A percentile compares a stretch with the other conserved stretches of the same genome.
phyloP scores from a whole-genome alignment of 441 rosid genomes.

The Aleurites moluccanus region DNA sequence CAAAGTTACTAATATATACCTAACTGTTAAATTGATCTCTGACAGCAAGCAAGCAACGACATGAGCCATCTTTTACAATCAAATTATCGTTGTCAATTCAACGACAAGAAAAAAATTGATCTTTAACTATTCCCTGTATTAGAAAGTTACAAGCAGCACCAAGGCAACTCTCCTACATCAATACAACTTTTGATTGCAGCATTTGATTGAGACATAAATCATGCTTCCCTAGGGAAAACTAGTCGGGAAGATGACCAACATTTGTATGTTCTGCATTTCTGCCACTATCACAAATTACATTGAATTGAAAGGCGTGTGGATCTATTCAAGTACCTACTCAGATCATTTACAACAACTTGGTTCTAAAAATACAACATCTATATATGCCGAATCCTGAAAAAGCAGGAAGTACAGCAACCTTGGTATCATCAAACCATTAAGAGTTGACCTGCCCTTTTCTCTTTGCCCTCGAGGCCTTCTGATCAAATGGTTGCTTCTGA shows the following conservation, averaged over 20 bases:
- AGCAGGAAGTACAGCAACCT: conserved; percentile 9
- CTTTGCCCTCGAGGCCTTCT: conserved; percentile 43
- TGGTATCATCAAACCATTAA: conserved; percentile 1
- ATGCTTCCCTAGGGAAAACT: not conserved
- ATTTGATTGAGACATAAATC: not conserved
- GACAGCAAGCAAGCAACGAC: too few relatives aligned
- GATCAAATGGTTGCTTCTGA: conserved; percentile 31
- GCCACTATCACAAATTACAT: too few relatives aligned
- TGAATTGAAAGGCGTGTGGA: too few relatives aligned
- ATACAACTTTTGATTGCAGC: not conserved
- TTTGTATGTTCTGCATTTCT: not conserved
- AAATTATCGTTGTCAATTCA: not conserved
- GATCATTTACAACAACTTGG: conserved; percentile 24
- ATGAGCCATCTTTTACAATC: not conserved
- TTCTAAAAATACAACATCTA: conserved; percentile 22
- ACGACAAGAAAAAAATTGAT: not conserved
- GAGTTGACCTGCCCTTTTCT: conserved; percentile 38
- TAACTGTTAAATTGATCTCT: too few relatives aligned
- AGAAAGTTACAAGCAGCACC: too few relatives aligned
- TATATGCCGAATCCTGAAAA: conserved; percentile 18
- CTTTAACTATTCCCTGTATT: too few relatives aligned
- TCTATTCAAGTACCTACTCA: not conserved
- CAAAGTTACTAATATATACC: too few relatives aligned
- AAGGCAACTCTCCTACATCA: not conserved
- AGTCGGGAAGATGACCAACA: not conserved